A percentile compares a stretch with the other conserved stretches of the same genome.
phyloP scores from a whole-genome alignment of 2,329 filamentous ascomycete genomes.

The Diaporthe australafricana region DNA sequence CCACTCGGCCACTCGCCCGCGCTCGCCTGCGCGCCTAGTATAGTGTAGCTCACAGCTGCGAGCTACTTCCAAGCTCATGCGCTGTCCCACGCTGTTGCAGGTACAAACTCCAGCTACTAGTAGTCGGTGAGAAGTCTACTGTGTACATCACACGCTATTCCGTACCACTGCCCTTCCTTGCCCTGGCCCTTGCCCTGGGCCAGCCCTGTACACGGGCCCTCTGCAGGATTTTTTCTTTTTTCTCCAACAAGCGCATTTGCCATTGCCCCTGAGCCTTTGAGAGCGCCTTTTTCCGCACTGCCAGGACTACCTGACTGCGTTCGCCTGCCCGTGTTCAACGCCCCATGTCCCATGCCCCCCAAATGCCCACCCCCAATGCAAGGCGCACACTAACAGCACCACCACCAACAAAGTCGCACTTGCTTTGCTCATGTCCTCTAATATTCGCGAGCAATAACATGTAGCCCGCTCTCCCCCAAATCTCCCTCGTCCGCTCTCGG shows the following conservation, averaged over 20 bases:
- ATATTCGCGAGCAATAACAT: slow-evolving; percentile 13
- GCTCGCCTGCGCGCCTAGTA: no score
- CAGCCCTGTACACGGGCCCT: slow-evolving; percentile 7
- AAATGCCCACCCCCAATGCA: neutral
- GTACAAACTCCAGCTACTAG: neutral
- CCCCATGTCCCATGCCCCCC: neutral
- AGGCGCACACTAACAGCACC: slow-evolving; percentile 5
- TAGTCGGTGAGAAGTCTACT: neutral
- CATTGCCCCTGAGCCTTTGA: slow-evolving; percentile 4
- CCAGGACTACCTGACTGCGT: neutral
- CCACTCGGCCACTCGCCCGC: slow-evolving; percentile 3
- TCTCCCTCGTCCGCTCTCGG: slow-evolving; percentile 4
- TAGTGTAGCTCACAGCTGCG: neutral
- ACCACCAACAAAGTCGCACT: neutral
- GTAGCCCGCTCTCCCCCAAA: slow-evolving; percentile 10
- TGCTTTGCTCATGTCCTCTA: neutral
- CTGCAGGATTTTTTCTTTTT: slow-evolving; percentile 13
- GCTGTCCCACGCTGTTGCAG: slow-evolving; percentile 8
- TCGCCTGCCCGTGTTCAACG: neutral
- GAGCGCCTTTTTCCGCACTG: neutral
- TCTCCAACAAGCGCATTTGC: slow-evolving; percentile 24
- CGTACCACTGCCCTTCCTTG: neutral
- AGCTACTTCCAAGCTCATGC: slow-evolving; percentile 20
- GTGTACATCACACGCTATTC: no score
- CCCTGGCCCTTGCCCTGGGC: neutral